Base-by-base conservation (phyloP, 2,329 filamentous ascomycete species). In the Chaetomiaceae sp. region DNA sequence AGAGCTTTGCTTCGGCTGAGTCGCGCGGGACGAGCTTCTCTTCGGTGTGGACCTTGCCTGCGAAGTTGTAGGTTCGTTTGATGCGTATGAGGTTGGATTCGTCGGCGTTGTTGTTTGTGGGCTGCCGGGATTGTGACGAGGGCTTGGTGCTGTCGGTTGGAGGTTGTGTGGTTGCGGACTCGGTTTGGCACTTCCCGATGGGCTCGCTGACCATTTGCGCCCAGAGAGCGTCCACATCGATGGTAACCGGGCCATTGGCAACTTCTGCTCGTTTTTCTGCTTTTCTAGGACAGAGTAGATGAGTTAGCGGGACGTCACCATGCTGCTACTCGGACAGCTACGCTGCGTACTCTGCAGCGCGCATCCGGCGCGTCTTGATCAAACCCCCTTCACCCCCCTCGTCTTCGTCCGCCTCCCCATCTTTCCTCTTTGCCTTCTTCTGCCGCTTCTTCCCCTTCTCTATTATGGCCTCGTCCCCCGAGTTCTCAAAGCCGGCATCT, bases 171-270 rank as follows among this genome's bases (percentile, higher is more conserved):
- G 47, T 46, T 38, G 48, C 14, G 3, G 54, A 1, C 25, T 59
- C 20, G 45, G 49, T 57, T 63, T 66, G 33, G 12, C n/a, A 47
- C n/a, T 22, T 36, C 12, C 37, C 31, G 15, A 47, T 44, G 2
- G 59, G 29, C 31, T 48, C 52, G 68, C 77, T 27, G 78, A 75
- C 77, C 84, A 89, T 87, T 60, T 82, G 76, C 45, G 79, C 76
- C 84, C 85, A 90, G 1, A 90, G 68, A 22, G 82, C 81, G 59
- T 90, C 84, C 42, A 90, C 84, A 57, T 90, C 82, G 42, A 89
- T 72, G 2, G 86, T 89, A 22, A 87, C 80, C 0, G 81, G 82
- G 0, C 80, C 83, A 0, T 71, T 77, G 39, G 71, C 76, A 1
- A 74, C 72, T 3, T 77, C 71, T 11, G 75, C 71, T 56, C 77